Evolutionary conservation across 2,329 filamentous ascomycete species (phyloP), one percentile per base, ranked within the genome.

Genomic region (Talaromyces sp.): DNA sequence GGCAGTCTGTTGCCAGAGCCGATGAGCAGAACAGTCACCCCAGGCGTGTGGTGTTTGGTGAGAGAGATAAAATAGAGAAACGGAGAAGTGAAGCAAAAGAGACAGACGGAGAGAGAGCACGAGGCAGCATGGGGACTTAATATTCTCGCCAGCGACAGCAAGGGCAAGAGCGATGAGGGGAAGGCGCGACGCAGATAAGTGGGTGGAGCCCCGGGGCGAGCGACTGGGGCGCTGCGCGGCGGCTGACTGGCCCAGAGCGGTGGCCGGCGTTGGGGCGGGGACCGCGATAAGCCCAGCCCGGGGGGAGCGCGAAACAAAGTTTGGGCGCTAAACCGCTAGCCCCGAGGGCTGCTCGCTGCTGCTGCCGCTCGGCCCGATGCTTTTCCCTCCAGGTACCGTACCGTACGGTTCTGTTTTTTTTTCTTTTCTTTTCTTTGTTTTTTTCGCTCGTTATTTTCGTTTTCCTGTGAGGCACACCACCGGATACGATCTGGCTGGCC

Each of bases 161-260:
- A 24, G n/a, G 63, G 41, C 41, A 21, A 24, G n/a, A 65, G 56
- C 46, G 62, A 63, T 57, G 58, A 65, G 66, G 64, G 67, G 64
- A 57, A 61, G 56, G 48, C 48, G 59, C 56, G 53, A 57, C 46
- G 54, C 54, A 53, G 59, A 61, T 61, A 57, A 53, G 54, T 48
- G 46, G 46, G 54, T 60, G 59, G 59, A 43, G 59, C 59, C 38
- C 43, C 19, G 43, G 43, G 43, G 43, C 43, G 21, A 46, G 43
- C 19, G 21, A 46, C 21, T 17, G 43, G 43, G 43, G n/a, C 41
- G 43, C 43, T 21, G 41, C 7, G 41, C 29, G 31, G 43, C 27
- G 32, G 41, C 52, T 54, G 52, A 35, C 27, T 54, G 27, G 52
- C 52, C 27, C 27, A 31, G 29, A 1, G 26, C 51, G 51, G 51